phyloP scores from a whole-genome alignment of 106 monocot genomes.

The Dactylorhiza incarnata region DNA sequence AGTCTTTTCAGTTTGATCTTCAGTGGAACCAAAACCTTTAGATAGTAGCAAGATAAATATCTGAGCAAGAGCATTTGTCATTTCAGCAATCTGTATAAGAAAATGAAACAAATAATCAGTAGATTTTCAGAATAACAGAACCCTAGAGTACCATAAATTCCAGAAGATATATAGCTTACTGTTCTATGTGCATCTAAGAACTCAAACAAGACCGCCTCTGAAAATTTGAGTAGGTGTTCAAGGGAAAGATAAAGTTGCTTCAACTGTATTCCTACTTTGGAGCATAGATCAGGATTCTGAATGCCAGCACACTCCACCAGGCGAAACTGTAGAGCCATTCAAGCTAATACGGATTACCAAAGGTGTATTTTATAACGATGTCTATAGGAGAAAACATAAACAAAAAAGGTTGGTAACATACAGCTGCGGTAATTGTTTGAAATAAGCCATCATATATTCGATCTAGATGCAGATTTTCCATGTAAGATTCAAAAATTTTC shows the following conservation, averaged over 20 bases:
- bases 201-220: conserved; percentile 47
- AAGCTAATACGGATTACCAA: neutral
- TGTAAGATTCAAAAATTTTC: neutral
- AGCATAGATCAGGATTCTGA: conserved; percentile 29
- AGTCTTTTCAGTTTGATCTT: conserved; percentile 35
- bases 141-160: too few relatives aligned
- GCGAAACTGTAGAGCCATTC: conserved; percentile 24
- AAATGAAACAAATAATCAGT: conserved; percentile 1
- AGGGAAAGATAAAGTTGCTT: conserved; percentile 28
- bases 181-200: conserved; percentile 54
- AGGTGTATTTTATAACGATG: neutral
- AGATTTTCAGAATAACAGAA: neutral
- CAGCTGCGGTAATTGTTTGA: too few relatives aligned
- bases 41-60: conserved; percentile 55
- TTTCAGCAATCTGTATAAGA: conserved; percentile 57
- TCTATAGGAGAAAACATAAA: conserved; percentile 20
- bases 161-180: conserved; percentile 19
- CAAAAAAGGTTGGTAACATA: too few relatives aligned
- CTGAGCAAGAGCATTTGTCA: conserved; percentile 50
- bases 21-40: conserved; percentile 63
- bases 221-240: conserved; percentile 31
- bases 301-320: conserved; percentile 22
- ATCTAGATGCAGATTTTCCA: too few relatives aligned
- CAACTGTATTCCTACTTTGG: conserved; percentile 26
- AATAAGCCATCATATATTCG: too few relatives aligned